These are phyloP conservation scores for Cercospora nicotianae DNA, from an alignment of 2,329 filamentous ascomycete species.

Conservation along the genomic window DNA sequence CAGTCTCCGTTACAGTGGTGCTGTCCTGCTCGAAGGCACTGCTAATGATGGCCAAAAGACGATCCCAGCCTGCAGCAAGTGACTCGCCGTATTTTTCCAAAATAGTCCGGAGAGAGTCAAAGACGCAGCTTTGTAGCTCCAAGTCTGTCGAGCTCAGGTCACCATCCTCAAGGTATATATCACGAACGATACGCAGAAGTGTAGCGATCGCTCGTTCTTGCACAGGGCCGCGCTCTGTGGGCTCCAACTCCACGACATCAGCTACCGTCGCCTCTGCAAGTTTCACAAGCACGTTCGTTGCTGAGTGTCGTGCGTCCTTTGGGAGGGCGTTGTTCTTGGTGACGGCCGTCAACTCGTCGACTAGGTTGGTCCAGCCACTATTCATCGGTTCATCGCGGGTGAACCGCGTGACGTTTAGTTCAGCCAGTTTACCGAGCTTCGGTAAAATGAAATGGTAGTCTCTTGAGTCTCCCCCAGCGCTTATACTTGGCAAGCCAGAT, in stretches of 20 bases:
- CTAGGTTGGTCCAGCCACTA: constrained; percentile 75
- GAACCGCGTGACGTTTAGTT: constrained; percentile 58
- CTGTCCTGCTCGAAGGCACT: constrained; percentile 66
- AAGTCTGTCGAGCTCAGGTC: constrained; percentile 35
- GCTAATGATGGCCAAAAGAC: constrained; percentile 80
- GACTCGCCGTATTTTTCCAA: constrained; percentile 87
- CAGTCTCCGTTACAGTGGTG: not conserved
- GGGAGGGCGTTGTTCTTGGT: constrained; percentile 43
- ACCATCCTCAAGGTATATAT: constrained; percentile 33
- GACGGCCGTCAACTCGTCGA: constrained; percentile 54
- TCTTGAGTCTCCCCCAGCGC: constrained; percentile 41
- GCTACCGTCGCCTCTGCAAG: constrained; percentile 52
- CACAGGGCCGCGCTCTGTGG: constrained; percentile 29
- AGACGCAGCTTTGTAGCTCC: constrained; percentile 68
- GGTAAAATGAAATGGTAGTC: constrained; percentile 52
- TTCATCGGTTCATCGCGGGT: constrained; percentile 64
- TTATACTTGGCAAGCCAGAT: constrained; percentile 48
- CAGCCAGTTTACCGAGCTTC: constrained; percentile 49
- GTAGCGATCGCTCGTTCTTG: constrained; percentile 35
- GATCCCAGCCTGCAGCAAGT: constrained; percentile 78
- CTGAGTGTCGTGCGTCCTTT: constrained; percentile 49
- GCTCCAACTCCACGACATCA: constrained; percentile 53
- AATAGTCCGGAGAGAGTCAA: constrained; percentile 67
- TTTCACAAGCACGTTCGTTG: constrained; percentile 52
- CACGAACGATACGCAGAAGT: constrained; percentile 51